Evolutionary conservation across 1,139 yeast species (phyloP), one percentile per base, ranked within the genome.

Genomic region (Protomyces lactucae-debilis): DNA sequence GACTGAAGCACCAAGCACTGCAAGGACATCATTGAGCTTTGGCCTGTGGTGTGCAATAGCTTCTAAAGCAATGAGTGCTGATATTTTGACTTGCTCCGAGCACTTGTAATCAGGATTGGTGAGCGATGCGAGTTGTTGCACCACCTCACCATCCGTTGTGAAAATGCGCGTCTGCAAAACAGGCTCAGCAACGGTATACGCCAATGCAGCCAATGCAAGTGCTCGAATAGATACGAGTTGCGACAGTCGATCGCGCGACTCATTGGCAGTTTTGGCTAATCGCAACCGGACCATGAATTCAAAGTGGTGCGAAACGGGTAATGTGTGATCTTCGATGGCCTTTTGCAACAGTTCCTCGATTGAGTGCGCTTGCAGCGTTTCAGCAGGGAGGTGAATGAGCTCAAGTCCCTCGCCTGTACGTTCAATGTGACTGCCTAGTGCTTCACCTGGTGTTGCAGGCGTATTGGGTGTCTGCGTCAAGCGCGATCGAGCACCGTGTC

Each of bases 1-100:
- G 45, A 92, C 91, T 72, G 90, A 90, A 3, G 95, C 97, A n/a
- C 95, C 90, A 70, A 91, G 76, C n/a, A 90, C 85, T 67, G 90
- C 80, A 65, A 91, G 80, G 43, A 92, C 80, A 69, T 92, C 97
- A 56, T 86, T 80, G 25, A 93, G 86, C 83, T 92, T 87, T 2
- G 82, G 81, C 60, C 85, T 83, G 71, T 85, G 86, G 55, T 82
- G 78, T 1, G 96, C 83, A 16, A 90, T 83, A 67, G 86, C 83
- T 68, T 88, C 89, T 67, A 92, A 79, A 0, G 93, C 83, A 69
- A 84, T 83, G 60, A 86, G 75, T 0, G 93, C 89, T 61, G 85
- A 81, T 56, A 81, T 76, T 64, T 84, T 80, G 1, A 88, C 79
- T 0, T 79, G 82, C 18, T 72, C 72, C 2, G 74, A 72, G 3